Evolutionary conservation across 2,329 filamentous ascomycete genomes (phyloP).

Genomic region (Colletotrichum abscissum): DNA sequence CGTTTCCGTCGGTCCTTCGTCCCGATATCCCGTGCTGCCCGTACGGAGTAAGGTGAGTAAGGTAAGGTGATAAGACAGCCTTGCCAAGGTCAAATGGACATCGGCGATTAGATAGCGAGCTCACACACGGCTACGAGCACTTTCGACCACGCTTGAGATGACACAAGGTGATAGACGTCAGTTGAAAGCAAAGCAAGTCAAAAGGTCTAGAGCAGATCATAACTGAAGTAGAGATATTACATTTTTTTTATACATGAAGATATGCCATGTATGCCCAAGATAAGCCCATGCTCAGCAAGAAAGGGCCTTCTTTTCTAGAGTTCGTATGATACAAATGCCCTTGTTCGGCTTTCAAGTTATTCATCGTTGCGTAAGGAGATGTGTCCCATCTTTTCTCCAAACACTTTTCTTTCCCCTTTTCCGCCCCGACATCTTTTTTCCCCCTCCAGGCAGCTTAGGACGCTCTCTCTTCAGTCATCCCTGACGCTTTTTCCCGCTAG

Average conservation of each 20-base stretch:
- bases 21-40: not conserved
- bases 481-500: not conserved
- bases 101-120: not conserved
- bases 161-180: no score
- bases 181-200: no score
- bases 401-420: not conserved
- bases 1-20: not conserved
- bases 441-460: not conserved
- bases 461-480: not conserved
- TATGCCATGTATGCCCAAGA: not conserved
- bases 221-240: not conserved
- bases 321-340: constrained; percentile 2
- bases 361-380: not conserved
- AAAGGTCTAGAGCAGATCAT: no score
- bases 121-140: not conserved
- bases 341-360: not conserved
- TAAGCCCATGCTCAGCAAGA: not conserved
- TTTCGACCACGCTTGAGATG: no score
- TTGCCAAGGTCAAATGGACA: not conserved
- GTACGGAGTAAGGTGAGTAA: no score
- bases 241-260: constrained; percentile 2
- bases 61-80: not conserved
- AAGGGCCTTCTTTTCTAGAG: not conserved
- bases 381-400: not conserved
- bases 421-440: no score